Conservation (phyloP, 768 basidiomycete genomes). For the Tylopilus rubrobrunneus region DNA sequence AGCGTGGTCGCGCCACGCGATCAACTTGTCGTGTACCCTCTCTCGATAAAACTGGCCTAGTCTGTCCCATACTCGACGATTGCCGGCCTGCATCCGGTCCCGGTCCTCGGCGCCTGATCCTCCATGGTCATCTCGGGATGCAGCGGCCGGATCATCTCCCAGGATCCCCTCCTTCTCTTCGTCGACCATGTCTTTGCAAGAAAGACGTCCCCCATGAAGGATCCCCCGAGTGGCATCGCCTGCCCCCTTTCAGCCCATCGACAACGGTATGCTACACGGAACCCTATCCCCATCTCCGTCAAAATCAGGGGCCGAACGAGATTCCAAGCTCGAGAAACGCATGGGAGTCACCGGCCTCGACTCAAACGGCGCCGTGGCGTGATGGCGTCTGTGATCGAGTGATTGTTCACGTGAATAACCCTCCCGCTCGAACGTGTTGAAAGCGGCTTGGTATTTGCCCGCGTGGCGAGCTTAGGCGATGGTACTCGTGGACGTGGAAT, state of each 20-base stretch:
- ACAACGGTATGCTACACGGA: neutral
- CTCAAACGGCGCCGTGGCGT: neutral
- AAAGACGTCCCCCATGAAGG: no score
- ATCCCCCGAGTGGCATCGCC: neutral
- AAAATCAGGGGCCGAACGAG: neutral
- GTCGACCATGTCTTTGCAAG: neutral
- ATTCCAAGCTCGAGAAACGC: neutral
- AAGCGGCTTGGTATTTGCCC: conserved; percentile 63
- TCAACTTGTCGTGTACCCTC: conserved; percentile 5
- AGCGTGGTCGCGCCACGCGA: conserved; percentile 11
- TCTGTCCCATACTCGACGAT: neutral
- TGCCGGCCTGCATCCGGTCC: neutral
- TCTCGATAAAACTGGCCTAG: conserved; percentile 6
- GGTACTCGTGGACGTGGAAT: neutral
- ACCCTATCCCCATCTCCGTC: neutral
- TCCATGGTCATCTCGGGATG: neutral
- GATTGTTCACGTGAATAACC: conserved; percentile 47
- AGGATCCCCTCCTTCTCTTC: neutral
- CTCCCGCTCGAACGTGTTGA: conserved; percentile 47
- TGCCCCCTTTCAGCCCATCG: neutral
- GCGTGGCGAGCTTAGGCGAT: neutral
- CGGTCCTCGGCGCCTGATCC: neutral
- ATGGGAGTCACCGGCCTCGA: conserved; percentile 3
- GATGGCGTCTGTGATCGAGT: neutral
- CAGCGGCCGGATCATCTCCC: conserved; percentile 17